Percentiles rank a stretch among this genome's conserved stretches.
These are phyloP conservation scores for Amaranthus tricolor DNA, from an alignment of 179 eudicot species.

Conservation along the genomic window DNA sequence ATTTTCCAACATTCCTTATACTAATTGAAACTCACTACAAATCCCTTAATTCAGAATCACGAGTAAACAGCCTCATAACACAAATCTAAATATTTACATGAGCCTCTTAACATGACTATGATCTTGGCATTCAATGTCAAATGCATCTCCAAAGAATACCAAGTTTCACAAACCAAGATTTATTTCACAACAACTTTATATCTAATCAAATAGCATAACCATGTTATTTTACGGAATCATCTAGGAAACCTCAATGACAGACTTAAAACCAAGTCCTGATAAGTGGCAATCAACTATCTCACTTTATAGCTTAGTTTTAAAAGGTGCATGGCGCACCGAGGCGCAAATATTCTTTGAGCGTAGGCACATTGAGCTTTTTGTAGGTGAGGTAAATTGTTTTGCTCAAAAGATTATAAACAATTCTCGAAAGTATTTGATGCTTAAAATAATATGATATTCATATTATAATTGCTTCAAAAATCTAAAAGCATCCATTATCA, in stretches of 20 bases:
- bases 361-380: no score
- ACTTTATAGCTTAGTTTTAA: no score
- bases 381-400: no score
- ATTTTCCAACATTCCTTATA: no score
- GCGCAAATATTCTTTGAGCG: no score
- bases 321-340: no score
- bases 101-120: not conserved
- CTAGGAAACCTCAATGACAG: not conserved
- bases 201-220: not conserved
- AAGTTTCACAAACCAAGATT: not conserved
- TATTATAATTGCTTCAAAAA: no score
- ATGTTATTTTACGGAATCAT: not conserved
- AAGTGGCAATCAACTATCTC: not conserved
- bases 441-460: no score
- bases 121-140: not conserved
- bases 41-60: no score
- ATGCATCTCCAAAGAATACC: not conserved
- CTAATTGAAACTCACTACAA: not conserved
- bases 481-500: no score
- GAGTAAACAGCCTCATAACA: not conserved
- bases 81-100: not conserved
- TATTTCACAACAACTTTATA: not conserved
- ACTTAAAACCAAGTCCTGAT: not conserved
- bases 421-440: no score
- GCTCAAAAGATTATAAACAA: no score